Percentiles rank a stretch among this genome's conserved stretches.
Evolutionary conservation across 2,329 filamentous ascomycete species (phyloP).

Genomic region (Delphinella strobiligena): DNA sequence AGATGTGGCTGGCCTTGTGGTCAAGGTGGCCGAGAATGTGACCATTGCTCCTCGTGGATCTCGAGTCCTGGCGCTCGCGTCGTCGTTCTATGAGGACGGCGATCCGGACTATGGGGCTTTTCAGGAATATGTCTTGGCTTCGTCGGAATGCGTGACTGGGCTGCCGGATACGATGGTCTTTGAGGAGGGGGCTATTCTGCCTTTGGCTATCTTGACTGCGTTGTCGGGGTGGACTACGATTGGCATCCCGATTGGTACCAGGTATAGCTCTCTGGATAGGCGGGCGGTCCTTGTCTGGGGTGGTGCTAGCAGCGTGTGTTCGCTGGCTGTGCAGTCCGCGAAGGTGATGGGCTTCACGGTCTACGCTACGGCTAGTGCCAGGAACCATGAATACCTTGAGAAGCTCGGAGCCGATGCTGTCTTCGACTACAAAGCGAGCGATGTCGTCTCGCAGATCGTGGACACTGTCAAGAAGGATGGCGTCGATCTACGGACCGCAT

Average conservation of each 20-base stretch:
- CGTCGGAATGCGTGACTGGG: slow-evolving; percentile 22
- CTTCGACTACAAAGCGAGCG: slow-evolving; percentile 33
- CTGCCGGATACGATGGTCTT: slow-evolving; percentile 28
- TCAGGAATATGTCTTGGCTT: slow-evolving; percentile 22
- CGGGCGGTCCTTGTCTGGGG: slow-evolving; percentile 37
- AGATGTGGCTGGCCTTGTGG: not conserved
- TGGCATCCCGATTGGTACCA: slow-evolving; percentile 12
- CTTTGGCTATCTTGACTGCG: slow-evolving; percentile 30
- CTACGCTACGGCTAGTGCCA: slow-evolving; percentile 29
- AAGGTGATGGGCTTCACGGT: slow-evolving; percentile 34
- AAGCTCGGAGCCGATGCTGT: slow-evolving; percentile 31
- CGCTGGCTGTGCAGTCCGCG: slow-evolving; percentile 35
- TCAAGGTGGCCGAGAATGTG: not conserved
- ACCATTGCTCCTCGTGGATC: not conserved
- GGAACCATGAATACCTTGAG: slow-evolving; percentile 33
- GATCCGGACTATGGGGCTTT: slow-evolving; percentile 13
- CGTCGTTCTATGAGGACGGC: not conserved
- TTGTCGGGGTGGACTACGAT: too few species aligned
- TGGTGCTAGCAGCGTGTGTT: slow-evolving; percentile 37
- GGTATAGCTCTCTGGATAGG: slow-evolving; percentile 17
- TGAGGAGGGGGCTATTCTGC: slow-evolving; percentile 28
- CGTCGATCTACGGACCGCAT: slow-evolving; percentile 11
- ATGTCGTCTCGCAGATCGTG: slow-evolving; percentile 18
- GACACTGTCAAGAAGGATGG: slow-evolving; percentile 7
- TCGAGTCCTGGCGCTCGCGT: not conserved